These are phyloP conservation scores for Excoecaria agallocha DNA, from an alignment of 345 rosid genomes.

Conservation along the genomic window DNA sequence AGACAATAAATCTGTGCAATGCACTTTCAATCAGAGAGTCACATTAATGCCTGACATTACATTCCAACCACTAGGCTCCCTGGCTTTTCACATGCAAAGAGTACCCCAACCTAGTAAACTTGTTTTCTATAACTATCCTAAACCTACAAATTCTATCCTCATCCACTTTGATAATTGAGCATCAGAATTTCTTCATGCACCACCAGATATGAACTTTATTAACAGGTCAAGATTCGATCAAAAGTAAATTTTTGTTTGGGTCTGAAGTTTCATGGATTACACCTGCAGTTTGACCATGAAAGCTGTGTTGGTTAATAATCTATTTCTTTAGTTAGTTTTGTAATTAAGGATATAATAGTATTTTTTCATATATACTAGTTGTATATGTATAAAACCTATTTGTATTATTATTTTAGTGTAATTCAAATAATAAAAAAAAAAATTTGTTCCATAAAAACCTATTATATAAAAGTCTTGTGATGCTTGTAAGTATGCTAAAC, in stretches of 20 bases:
- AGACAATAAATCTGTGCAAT: not conserved
- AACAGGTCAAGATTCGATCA: not conserved
- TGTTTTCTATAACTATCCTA: not conserved
- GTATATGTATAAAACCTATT: no score
- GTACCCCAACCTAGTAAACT: no score
- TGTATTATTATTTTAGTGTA: no score
- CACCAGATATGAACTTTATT: conserved; percentile 4
- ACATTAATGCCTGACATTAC: not conserved
- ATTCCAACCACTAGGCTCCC: not conserved
- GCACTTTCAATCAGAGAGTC: not conserved
- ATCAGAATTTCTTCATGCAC: not conserved
- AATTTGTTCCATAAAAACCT: no score
- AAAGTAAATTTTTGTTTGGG: not conserved
- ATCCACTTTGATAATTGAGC: not conserved
- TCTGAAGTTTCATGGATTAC: not conserved
- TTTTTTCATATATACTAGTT: no score
- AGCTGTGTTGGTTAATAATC: no score
- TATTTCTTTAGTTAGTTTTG: no score
- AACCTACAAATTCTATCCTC: not conserved
- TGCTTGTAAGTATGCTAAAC: no score
- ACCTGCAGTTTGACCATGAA: not conserved
- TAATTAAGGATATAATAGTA: no score
- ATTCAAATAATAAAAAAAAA: no score
- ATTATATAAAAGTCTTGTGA: no score
- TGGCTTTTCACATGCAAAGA: not conserved